Conservation (phyloP, 805 yeast species). For the Starmerella sp. region DNA sequence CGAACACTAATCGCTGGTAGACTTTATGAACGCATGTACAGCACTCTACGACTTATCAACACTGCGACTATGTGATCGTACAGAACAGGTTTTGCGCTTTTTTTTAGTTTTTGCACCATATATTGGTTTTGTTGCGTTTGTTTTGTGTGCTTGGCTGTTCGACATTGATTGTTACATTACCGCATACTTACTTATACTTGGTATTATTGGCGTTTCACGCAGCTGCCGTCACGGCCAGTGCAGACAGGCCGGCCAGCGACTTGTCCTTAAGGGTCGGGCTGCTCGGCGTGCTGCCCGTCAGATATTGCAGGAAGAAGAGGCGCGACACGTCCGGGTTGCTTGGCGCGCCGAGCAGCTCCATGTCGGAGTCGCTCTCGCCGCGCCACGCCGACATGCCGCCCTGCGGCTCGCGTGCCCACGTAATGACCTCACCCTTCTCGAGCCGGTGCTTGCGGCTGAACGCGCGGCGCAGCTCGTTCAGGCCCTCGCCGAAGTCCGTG, state of each 20-base stretch:
- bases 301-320: constrained; percentile 62
- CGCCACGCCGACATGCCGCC: constrained; percentile 39
- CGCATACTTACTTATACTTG: neutral
- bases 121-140: neutral
- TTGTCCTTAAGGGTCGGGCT: constrained; percentile 37
- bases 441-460: constrained; percentile 61
- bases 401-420: constrained; percentile 41
- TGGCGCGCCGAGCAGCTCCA: constrained; percentile 45
- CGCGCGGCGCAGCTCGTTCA: constrained; percentile 51
- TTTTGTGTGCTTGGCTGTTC: neutral
- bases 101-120: neutral
- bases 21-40: neutral
- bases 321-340: constrained; percentile 51
- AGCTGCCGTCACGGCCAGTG: neutral
- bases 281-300: constrained; percentile 58
- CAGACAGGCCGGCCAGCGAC: constrained; percentile 15
- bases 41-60: neutral
- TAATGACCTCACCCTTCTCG: constrained; percentile 58
- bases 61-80: too few relatives aligned
- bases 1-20: neutral
- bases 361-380: constrained; percentile 22
- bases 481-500: constrained; percentile 45
- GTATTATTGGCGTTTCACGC: neutral
- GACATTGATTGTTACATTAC: neutral
- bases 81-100: too few relatives aligned